Evolutionary conservation across 2,329 filamentous ascomycete genomes (phyloP), one percentile per base, ranked within the genome.

Genomic region (Curvularia spicifera): DNA sequence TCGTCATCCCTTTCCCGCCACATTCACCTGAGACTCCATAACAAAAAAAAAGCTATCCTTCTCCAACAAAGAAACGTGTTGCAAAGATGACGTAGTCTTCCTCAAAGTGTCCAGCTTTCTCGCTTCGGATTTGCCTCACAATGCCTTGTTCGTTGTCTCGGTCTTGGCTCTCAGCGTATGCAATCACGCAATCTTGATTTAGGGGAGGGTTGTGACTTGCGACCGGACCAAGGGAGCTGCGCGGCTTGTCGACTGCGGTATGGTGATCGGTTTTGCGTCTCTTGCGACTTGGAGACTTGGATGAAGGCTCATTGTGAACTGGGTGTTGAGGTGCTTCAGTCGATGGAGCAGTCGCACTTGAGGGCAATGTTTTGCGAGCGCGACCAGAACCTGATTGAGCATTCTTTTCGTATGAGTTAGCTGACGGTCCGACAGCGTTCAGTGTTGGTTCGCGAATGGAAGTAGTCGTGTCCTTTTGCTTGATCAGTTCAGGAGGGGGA

Each of bases 71-170:
- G 61, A 79, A 80, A 42, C 79, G 71, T 58, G 80, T 73, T 1
- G 78, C 79, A 22, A 78, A 71, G 10, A 81, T 68, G 33, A 81
- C 69, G 26, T 72, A 71, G 4, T 78, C 71, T 64, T 81, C 79
- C 24, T 63, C 65, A 57, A 81, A 82, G 22, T 70, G 58, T 6
- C 78, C 79, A 24, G 70, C 65, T 53, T 77, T 69, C 58, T 77
- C 76, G 44, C 76, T 72, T 43, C 68, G 69, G 1, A 80, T 66
- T 61, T 80, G 77, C 51, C 79, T 73, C 51, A 79, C 59, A 43
- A 73, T 64, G 24, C 63, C 62, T 2, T 64, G 62, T 10, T 69
- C 64, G 2, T 50, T 54, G 7, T 56, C 52, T 50, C 58, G 57
- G 29, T 61, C 57, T 49, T 56, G 35, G 8, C 58, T 65, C 46